These are phyloP conservation scores for Chiua sp. DNA, from an alignment of 1,284 basidiomycete species.

Conservation along the genomic window DNA sequence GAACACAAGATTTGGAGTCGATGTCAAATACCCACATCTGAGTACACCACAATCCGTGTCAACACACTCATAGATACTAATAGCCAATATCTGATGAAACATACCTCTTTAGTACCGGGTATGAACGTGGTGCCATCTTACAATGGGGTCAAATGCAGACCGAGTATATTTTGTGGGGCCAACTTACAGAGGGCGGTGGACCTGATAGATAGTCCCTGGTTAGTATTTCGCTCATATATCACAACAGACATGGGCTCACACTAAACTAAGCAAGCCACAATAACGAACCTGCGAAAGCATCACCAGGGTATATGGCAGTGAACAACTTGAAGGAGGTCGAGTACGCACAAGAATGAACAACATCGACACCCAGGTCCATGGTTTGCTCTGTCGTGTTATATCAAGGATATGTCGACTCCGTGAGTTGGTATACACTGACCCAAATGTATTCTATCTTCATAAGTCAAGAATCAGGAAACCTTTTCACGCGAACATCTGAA, in stretches of 20 bases:
- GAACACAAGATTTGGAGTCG: too few species aligned
- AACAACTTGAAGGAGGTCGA: too few species aligned
- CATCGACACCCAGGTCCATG: conserved; percentile 10
- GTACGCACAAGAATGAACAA: conserved; percentile 9
- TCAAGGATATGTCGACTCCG: neutral
- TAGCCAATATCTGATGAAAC: neutral
- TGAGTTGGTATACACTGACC: neutral
- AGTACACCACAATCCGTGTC: neutral
- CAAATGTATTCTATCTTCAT: conserved; percentile 17
- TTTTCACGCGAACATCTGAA: too few species aligned
- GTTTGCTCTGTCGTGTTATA: conserved; percentile 6
- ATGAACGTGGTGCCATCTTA: neutral
- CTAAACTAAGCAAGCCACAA: neutral
- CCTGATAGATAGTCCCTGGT: neutral
- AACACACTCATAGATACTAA: neutral
- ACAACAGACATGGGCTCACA: neutral
- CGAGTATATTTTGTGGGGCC: too few species aligned
- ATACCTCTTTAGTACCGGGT: neutral
- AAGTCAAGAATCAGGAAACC: neutral
- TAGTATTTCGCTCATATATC: neutral
- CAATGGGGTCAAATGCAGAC: too few species aligned
- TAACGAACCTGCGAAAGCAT: neutral
- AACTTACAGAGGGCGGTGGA: neutral
- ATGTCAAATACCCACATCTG: neutral
- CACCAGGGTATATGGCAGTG: neutral